Evolutionary conservation across 208 protist species (phyloP).

Genomic region (Tritrichomonas foetus): DNA sequence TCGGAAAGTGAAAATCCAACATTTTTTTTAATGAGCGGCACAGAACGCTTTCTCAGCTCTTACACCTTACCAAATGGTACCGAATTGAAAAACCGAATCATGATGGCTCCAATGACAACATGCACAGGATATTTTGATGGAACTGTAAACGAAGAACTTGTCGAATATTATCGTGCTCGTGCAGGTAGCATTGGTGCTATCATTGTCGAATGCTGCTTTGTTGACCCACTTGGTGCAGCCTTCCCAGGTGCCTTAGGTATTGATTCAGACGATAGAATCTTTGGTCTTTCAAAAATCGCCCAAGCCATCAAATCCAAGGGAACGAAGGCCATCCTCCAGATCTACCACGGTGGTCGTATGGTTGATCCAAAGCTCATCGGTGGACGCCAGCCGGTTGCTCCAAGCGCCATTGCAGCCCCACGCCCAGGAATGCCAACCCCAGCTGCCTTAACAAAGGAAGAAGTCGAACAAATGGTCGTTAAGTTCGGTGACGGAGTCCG

Average conservation of each 20-base stretch:
- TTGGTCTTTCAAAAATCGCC: not conserved
- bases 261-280: not conserved
- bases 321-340: not conserved
- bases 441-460: not conserved
- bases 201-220: not conserved
- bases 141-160: not conserved
- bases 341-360: constrained; percentile 2
- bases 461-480: not conserved
- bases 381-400: not conserved
- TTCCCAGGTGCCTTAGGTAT: not conserved
- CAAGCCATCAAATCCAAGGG: not conserved
- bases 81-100: not conserved
- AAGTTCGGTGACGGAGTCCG: not conserved
- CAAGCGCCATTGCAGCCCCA: not conserved
- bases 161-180: not conserved
- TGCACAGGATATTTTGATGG: not conserved
- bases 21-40: not conserved
- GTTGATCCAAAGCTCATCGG: not conserved
- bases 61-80: not conserved
- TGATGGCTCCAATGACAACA: not conserved
- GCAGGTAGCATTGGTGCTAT: not conserved
- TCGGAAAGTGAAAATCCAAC: not conserved
- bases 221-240: not conserved
- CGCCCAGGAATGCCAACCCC: not conserved
- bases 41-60: not conserved